Base-by-base conservation (phyloP, 805 yeast genomes). In the Kodamaea neixiangensis region DNA sequence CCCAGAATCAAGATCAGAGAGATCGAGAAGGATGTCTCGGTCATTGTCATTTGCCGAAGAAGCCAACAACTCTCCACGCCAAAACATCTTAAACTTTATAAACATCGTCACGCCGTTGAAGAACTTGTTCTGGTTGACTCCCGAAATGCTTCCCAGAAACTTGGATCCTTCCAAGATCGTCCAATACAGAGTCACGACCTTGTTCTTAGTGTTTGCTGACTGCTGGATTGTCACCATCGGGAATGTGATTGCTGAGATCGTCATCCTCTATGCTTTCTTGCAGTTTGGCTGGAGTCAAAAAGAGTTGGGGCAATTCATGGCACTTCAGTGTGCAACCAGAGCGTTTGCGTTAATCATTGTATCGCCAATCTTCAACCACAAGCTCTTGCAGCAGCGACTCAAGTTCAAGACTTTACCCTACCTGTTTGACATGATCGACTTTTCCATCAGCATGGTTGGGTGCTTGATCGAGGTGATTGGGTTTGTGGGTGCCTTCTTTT, bases 1-100 rank as follows among this genome's bases (percentile, higher is more conserved):
- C n/a, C 83, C 83, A 1, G 96, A 87, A 62, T 83, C 91, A 5
- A 74, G 93, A 55, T 80, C 87, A 13, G 59, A 63, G 29, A 72
- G 75, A 46, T 79, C 87, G 2, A 72, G 83, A 58, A 61, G 63
- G 37, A 78, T 78, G 60, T 79, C 89, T 0, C 76, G 86, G 51
- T 63, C 75, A 1, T 56, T 58, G 56, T 68, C 74, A 7, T 47
- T 47, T 25, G 31, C n/a, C n/a, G n/a, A n/a, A n/a, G n/a, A n/a
- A n/a, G n/a, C n/a, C n/a, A n/a, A n/a, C n/a, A n/a, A n/a, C n/a
- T n/a, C n/a, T n/a, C n/a, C n/a, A n/a, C n/a, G n/a, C n/a, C n/a
- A n/a, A n/a, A n/a, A n/a, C n/a, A 37, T 37, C 21, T 17, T 47
- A 3, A 15, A 20, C 45, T 15, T 39, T 5, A 11, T 48, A n/a